Evolutionary conservation across 176 grass and related monocot genomes (phyloP).

Genomic region (Cocos nucifera): DNA sequence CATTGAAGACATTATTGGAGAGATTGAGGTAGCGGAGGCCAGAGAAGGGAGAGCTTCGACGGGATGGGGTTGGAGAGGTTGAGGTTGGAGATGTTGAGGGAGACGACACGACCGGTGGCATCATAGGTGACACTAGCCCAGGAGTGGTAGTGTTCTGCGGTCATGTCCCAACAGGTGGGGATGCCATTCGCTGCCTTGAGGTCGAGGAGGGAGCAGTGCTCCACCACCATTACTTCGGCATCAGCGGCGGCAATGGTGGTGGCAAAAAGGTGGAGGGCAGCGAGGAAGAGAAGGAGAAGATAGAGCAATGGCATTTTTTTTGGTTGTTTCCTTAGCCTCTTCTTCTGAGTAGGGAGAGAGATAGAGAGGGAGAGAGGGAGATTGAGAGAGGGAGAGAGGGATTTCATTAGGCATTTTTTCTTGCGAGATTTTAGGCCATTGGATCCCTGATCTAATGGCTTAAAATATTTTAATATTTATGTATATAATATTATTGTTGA

Average conservation of each 20-base stretch:
- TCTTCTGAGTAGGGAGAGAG: too few species aligned
- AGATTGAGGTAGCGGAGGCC: conserved; percentile 72
- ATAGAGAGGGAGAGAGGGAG: too few species aligned
- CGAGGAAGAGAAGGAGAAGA: conserved; percentile 1
- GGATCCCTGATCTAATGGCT: too few species aligned
- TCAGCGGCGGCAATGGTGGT: neutral
- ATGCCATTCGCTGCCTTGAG: neutral
- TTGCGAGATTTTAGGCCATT: too few species aligned
- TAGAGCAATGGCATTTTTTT: neutral
- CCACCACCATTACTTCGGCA: neutral
- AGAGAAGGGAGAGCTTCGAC: conserved; percentile 31
- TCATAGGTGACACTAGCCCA: conserved; percentile 9
- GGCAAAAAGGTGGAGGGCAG: neutral
- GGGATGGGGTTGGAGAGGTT: conserved; percentile 67
- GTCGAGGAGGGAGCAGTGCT: conserved; percentile 1
- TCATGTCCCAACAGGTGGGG: neutral
- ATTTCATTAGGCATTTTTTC: too few species aligned
- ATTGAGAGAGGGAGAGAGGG: too few species aligned
- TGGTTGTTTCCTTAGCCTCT: too few species aligned
- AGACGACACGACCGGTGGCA: neutral
- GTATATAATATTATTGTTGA: too few species aligned
- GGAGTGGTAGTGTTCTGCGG: conserved; percentile 6
- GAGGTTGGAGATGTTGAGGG: too few species aligned
- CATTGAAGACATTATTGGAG: too few species aligned
- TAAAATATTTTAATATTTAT: too few species aligned